These are phyloP conservation scores for Didymella pomorum DNA, from an alignment of 2,329 filamentous ascomycete genomes.

Conservation along the genomic window DNA sequence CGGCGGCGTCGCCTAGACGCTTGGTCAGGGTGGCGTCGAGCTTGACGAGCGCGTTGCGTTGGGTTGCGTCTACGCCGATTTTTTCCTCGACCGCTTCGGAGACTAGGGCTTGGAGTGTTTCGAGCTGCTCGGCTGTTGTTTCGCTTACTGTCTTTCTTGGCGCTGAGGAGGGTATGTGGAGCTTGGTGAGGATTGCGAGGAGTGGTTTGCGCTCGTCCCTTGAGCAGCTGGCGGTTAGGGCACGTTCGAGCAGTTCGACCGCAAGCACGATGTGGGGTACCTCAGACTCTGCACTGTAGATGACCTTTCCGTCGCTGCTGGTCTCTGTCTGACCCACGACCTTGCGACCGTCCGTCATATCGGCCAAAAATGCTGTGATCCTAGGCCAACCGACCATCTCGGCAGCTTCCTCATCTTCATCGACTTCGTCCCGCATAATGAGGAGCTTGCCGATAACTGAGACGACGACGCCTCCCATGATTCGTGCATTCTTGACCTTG, in stretches of 20 bases:
- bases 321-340: conserved; percentile 65
- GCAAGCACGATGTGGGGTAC: conserved; percentile 84
- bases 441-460: conserved; percentile 76
- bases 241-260: conserved; percentile 75
- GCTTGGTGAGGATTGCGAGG: conserved; percentile 75
- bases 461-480: conserved; percentile 78
- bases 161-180: conserved; percentile 73
- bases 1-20: conserved; percentile 53
- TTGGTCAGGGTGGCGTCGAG: conserved; percentile 61
- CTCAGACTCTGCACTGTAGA: conserved; percentile 67
- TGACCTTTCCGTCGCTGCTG: conserved; percentile 61
- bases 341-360: conserved; percentile 95
- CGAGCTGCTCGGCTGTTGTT: conserved; percentile 32
- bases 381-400: conserved; percentile 78
- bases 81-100: conserved; percentile 58
- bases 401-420: conserved; percentile 72
- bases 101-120: conserved; percentile 55
- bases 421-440: conserved; percentile 66
- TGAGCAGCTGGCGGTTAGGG: conserved; percentile 68
- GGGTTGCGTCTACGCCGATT: conserved; percentile 60
- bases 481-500: conserved; percentile 78
- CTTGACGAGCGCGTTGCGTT: conserved; percentile 64
- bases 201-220: conserved; percentile 83
- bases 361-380: conserved; percentile 83
- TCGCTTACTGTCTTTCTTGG: conserved; percentile 39